A percentile compares a stretch with the other conserved stretches of the same genome.
Conservation (phyloP, 1,284 basidiomycete species). For the Athelia sp. region DNA sequence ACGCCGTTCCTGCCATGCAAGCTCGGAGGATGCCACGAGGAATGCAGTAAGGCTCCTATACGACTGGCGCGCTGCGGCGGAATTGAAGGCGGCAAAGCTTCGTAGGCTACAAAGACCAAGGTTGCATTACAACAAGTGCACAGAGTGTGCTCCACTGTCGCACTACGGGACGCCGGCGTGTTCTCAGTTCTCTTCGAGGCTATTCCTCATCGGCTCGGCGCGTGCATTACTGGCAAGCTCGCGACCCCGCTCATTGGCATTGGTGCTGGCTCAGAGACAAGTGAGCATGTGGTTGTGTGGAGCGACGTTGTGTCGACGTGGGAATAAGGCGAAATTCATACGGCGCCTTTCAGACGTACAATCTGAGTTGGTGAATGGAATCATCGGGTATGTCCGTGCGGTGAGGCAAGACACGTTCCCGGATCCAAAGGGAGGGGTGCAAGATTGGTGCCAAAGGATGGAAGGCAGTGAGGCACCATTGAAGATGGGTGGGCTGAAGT, state of each 20-base stretch:
- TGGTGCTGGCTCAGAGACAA: conserved; percentile 82
- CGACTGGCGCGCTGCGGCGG: conserved; percentile 80
- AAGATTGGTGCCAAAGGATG: conserved; percentile 73
- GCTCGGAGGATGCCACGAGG: conserved; percentile 60
- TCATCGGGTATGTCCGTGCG: conserved; percentile 66
- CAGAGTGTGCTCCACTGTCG: conserved; percentile 55
- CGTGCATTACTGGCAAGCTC: conserved; percentile 66
- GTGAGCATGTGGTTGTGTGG: conserved; percentile 93
- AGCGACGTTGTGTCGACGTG: conserved; percentile 87
- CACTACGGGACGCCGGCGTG: conserved; percentile 82
- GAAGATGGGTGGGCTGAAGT: conserved; percentile 17
- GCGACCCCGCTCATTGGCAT: conserved; percentile 90
- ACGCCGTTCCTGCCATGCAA: conserved; percentile 74
- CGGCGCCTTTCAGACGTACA: conserved; percentile 74
- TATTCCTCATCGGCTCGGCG: conserved; percentile 76
- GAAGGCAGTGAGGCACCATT: conserved; percentile 65
- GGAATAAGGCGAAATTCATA: conserved; percentile 84
- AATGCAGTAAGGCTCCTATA: conserved; percentile 79
- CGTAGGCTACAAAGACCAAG: conserved; percentile 91
- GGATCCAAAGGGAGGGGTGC: conserved; percentile 68
- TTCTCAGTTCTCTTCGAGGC: conserved; percentile 90
- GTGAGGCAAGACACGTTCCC: conserved; percentile 80
- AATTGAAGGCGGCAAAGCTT: conserved; percentile 84
- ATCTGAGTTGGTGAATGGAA: conserved; percentile 55
- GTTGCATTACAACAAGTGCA: conserved; percentile 63